A percentile compares a stretch with the other conserved stretches of the same genome.
Conservation (phyloP, 495 filamentous ascomycete genomes). For the Aspergillus diversus region DNA sequence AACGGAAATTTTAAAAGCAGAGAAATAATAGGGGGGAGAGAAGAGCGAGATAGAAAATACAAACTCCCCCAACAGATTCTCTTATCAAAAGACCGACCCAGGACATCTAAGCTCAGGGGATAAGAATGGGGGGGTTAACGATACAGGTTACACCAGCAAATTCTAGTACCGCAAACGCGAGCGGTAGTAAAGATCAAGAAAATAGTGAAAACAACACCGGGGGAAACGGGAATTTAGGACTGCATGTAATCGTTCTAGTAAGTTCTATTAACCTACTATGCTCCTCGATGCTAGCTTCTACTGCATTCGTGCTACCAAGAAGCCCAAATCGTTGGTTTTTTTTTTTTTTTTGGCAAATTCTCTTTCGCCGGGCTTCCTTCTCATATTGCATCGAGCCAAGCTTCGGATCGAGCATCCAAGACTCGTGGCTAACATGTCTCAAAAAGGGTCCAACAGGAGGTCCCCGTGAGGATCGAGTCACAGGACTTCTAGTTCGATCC, state of each 20-base stretch:
- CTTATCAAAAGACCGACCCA: neutral
- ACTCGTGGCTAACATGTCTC: conserved; percentile 31
- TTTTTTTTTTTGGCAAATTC: neutral
- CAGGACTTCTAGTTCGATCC: conserved; percentile 85
- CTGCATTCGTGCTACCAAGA: neutral
- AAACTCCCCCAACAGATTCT: neutral
- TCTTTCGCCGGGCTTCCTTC: neutral
- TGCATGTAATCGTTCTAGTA: conserved; percentile 83
- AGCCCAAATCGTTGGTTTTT: neutral
- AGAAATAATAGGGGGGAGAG: no score
- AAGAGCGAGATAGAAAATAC: no score
- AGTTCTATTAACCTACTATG: conserved; percentile 42
- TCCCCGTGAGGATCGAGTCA: conserved; percentile 85
- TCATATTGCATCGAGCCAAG: neutral
- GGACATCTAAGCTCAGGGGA: neutral
- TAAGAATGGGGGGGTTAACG: neutral
- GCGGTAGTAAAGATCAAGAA: neutral
- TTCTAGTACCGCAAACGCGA: neutral
- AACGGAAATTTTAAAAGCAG: no score
- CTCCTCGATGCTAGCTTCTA: neutral
- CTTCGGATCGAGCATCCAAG: conserved; percentile 30
- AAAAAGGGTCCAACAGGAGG: conserved; percentile 86
- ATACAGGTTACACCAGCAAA: neutral
- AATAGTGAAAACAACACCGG: neutral
- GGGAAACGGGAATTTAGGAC: neutral